Conservation (phyloP, 169 alveolate species). For the Eimeria acervulina region DNA sequence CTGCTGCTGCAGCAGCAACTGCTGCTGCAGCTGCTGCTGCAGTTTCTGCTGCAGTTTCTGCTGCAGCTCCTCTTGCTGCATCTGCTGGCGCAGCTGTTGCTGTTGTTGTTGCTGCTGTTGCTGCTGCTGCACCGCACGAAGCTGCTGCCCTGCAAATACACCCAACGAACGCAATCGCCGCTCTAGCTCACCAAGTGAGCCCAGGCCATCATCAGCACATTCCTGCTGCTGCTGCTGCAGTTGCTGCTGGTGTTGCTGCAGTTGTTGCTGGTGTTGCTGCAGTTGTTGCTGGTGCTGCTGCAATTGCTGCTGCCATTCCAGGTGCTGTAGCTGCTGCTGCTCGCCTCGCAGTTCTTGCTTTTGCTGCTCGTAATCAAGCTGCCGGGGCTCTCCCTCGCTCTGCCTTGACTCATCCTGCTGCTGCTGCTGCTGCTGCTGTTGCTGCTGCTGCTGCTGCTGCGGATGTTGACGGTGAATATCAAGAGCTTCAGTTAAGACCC, state of each 20-base stretch:
- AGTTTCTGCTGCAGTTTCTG: conserved; percentile 33
- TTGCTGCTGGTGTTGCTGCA: background rate
- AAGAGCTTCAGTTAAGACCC: conserved; percentile 22
- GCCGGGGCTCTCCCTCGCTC: background rate
- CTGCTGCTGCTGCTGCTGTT: no score
- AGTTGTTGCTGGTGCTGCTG: no score
- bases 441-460: conserved; percentile 21
- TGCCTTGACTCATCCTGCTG: conserved; percentile 17
- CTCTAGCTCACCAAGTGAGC: conserved; percentile 28
- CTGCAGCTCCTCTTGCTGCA: conserved; percentile 8
- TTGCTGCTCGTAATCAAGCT: background rate
- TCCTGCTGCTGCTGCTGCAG: conserved; percentile 53
- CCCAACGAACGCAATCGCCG: conserved; percentile 4
- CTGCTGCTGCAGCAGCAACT: conserved; percentile 2
- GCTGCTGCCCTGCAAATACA: conserved; percentile 61
- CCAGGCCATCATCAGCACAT: background rate
- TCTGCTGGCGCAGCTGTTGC: conserved; percentile 39
- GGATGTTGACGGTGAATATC: conserved; percentile 25
- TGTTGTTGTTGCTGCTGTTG: conserved; percentile 51
- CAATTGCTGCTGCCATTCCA: no score
- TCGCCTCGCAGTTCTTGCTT: conserved; percentile 10
- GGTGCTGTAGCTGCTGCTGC: conserved; percentile 6
- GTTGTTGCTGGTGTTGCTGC: background rate
- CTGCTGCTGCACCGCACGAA: conserved; percentile 51
- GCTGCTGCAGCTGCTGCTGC: conserved; percentile 50